Conservation (phyloP, 345 rosid species). For the Eucalyptus curtisii region DNA sequence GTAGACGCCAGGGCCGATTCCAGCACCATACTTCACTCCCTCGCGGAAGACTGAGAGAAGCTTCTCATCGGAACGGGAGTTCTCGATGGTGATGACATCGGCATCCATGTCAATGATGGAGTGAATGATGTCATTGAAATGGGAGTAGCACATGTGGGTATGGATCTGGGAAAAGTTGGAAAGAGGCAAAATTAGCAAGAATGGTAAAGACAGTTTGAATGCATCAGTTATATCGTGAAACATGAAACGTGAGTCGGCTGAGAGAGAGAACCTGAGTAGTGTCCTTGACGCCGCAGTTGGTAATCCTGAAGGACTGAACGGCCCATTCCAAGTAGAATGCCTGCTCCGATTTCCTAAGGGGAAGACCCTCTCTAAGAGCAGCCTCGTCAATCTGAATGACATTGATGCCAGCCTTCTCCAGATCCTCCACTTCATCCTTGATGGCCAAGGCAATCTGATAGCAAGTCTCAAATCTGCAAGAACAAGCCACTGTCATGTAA, state of each 20-base stretch:
- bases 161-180: conserved; percentile 41
- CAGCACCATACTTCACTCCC: conserved; percentile 96
- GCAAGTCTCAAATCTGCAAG: conserved; percentile 74
- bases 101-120: conserved; percentile 97
- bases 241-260: not conserved
- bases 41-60: conserved; percentile 95
- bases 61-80: conserved; percentile 98
- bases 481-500: not conserved
- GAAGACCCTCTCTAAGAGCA: conserved; percentile 92
- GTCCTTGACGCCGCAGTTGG: conserved; percentile 80
- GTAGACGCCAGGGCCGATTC: conserved; percentile 94
- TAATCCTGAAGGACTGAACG: conserved; percentile 97
- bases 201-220: not conserved
- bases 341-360: conserved; percentile 94
- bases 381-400: conserved; percentile 99
- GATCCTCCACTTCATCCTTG: conserved; percentile 96
- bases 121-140: conserved; percentile 97
- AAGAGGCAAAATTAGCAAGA: not conserved
- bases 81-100: conserved; percentile 96
- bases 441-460: conserved; percentile 98
- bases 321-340: conserved; percentile 99
- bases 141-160: conserved; percentile 99
- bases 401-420: conserved; percentile 79
- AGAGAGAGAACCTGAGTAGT: conserved; percentile 60
- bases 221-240: not conserved